Evolutionary conservation across 2,329 filamentous ascomycete genomes (phyloP), one percentile per base, ranked within the genome.

Genomic region (Colletotrichum kahawae): DNA sequence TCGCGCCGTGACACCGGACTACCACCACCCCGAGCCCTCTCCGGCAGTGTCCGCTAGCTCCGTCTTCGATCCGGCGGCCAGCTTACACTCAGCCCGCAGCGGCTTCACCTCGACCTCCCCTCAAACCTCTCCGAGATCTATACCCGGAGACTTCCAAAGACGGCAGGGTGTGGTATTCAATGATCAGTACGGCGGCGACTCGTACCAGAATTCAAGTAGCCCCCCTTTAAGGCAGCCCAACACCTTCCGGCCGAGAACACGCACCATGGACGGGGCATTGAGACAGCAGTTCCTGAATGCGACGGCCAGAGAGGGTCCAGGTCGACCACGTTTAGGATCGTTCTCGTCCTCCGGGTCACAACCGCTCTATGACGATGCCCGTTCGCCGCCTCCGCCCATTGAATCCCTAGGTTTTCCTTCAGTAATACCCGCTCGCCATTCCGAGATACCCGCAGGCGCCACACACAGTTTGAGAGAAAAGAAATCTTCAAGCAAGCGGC

Each of bases 1-100:
- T 79, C 91, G 93, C 77, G 86, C 92, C 71, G 92, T 94, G 77
- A 94, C 93, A 76, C 92, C 93, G 78, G 93, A 95, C 57, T 84
- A 74, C 34, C 66, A 75, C 59, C 75, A 72, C 31, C 64, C 68
- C 59, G 67, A 69, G 21, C 36, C 60, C 31, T 75, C 73, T 13
- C 75, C 74, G 31, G 59, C 59, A 7, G 38, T 56, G 59, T 31
- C 74, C 24, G 24, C 70, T n/a, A 74, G 60, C 66, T 43, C 74
- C 51, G 51, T 67, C 14, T 76, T 72, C 18, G 76, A 69, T 14
- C 51, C 74, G 27, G 27, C 56, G 31, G 54, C 57, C 14, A 56
- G 63, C 59, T 36, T 73, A 56, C 79, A 78, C 43, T 72, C 79
- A 57, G 76, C 82, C 77, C 84, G 82, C n/a, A 51, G 43, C 70